These are phyloP conservation scores for Trichoderma citrinoviride DNA, from an alignment of 2,329 filamentous ascomycete species.

Conservation along the genomic window DNA sequence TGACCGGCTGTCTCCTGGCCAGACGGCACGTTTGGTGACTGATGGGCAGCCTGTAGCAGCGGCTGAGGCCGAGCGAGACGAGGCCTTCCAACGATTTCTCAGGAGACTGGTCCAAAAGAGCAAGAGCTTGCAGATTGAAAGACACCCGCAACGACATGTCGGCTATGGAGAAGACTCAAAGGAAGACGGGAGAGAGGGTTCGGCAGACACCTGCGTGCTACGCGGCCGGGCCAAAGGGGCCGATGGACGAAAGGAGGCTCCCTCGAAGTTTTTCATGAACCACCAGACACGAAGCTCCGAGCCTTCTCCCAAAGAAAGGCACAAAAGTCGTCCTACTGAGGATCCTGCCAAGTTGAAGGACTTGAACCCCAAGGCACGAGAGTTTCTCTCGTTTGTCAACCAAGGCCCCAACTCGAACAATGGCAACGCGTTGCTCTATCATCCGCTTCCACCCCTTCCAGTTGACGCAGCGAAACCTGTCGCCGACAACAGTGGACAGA, in stretches of 20 bases:
- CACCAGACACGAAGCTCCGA: neutral
- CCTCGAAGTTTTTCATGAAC: neutral
- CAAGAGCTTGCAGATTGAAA: neutral
- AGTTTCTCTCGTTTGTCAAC: constrained; percentile 33
- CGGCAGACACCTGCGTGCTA: neutral
- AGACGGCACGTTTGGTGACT: neutral
- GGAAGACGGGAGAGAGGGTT: neutral
- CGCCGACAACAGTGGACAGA: neutral
- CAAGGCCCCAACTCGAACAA: neutral
- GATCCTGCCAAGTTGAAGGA: constrained; percentile 21
- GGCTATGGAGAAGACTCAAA: neutral
- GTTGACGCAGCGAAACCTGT: neutral
- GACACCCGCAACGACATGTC: neutral
- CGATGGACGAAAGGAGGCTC: neutral
- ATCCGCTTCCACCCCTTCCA: neutral
- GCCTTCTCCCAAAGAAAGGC: constrained; percentile 12
- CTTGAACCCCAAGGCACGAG: constrained; percentile 36
- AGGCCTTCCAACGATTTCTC: constrained; percentile 32
- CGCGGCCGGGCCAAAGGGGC: neutral
- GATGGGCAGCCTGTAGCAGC: neutral
- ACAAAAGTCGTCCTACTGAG: constrained; percentile 27
- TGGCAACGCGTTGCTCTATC: neutral
- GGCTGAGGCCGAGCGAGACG: constrained; percentile 11
- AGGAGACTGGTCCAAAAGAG: constrained; percentile 27
- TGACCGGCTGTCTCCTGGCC: neutral